Percentiles rank a stretch among this genome's conserved stretches.
Conservation (phyloP, 176 grass and related monocot species). For the Phragmites australis region DNA sequence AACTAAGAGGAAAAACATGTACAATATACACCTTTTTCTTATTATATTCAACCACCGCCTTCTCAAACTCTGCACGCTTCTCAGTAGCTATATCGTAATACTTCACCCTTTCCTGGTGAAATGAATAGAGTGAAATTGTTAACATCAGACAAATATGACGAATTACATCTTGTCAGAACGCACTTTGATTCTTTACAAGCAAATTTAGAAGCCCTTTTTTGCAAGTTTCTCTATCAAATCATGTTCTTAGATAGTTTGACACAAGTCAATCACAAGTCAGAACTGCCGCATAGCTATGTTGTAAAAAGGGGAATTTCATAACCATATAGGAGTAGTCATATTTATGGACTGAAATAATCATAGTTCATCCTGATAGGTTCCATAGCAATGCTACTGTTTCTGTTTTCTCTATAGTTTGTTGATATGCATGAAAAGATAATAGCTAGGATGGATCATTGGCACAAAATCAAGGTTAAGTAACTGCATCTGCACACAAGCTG, state of each 20-base stretch:
- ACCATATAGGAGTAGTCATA: neutral
- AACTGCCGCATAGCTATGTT: neutral
- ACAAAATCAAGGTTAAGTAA: conserved; percentile 23
- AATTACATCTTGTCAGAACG: neutral
- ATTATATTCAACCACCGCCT: conserved; percentile 65
- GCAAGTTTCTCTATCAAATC: neutral
- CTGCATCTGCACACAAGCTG: neutral
- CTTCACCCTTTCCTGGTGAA: conserved; percentile 73
- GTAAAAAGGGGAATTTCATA: conserved; percentile 5
- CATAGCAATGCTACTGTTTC: neutral
- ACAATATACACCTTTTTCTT: conserved; percentile 68
- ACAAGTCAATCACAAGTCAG: neutral
- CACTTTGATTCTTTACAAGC: neutral
- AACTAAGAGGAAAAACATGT: neutral
- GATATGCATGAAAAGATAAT: neutral
- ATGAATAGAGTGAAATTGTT: conserved; percentile 19
- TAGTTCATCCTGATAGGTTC: neutral
- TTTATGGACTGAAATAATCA: conserved; percentile 20
- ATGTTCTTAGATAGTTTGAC: neutral
- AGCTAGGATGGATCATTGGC: neutral
- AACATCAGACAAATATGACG: neutral
- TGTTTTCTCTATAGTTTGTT: neutral
- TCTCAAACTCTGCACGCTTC: conserved; percentile 88
- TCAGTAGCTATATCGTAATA: conserved; percentile 90
- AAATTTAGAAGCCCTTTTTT: neutral